Evolutionary conservation across 73 alveolate genomes (phyloP).

Genomic region (Halteria grandinella): DNA sequence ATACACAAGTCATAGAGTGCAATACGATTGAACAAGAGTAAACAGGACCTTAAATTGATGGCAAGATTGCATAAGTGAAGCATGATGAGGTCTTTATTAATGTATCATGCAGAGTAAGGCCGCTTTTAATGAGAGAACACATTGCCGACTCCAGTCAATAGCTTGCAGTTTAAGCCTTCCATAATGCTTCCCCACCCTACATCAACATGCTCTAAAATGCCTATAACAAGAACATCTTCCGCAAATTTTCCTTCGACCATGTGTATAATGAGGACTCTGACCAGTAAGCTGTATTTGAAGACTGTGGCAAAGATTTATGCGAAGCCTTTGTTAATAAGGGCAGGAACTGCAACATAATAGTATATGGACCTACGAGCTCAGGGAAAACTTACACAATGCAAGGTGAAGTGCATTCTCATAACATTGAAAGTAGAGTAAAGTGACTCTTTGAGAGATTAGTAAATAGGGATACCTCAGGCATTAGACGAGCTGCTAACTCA

Average conservation of each 20-base stretch:
- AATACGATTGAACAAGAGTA: too few relatives aligned
- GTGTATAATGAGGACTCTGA: slow-evolving; percentile 1
- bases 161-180: background rate
- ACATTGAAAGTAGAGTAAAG: too few relatives aligned
- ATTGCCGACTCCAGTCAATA: background rate
- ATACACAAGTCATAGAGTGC: too few relatives aligned
- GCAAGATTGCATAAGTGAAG: too few relatives aligned
- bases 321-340: slow-evolving; percentile 21
- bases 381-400: slow-evolving; percentile 63
- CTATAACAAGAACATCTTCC: slow-evolving; percentile 23
- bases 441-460: too few relatives aligned
- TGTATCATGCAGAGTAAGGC: slow-evolving; percentile 49
- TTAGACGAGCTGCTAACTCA: too few relatives aligned
- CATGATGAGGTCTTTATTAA: slow-evolving; percentile 35
- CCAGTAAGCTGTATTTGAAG: slow-evolving; percentile 23
- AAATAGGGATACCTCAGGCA: too few relatives aligned
- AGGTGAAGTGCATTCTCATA: too few relatives aligned
- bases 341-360: slow-evolving; percentile 45
- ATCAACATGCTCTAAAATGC: too few relatives aligned
- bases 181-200: slow-evolving; percentile 12
- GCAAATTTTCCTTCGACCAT: slow-evolving; percentile 32
- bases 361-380: slow-evolving; percentile 54
- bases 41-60: too few relatives aligned
- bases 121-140: slow-evolving; percentile 2
- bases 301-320: slow-evolving; percentile 5